Base-by-base conservation (phyloP, 768 basidiomycete species). In the Exsudoporus frostii region DNA sequence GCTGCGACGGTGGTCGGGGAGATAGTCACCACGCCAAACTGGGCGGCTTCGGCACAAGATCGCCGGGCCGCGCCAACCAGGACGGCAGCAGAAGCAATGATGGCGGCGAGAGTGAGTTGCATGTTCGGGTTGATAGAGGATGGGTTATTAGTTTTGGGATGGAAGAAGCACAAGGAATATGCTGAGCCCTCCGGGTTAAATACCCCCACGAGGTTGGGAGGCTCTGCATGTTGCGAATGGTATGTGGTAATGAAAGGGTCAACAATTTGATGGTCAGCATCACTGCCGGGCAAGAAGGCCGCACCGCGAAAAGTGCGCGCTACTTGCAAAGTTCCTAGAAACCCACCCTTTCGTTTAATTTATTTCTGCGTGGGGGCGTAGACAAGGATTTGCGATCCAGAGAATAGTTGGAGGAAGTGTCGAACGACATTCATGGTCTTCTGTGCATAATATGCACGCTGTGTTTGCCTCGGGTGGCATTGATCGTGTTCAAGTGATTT, bases 21-120 rank as follows among this genome's bases (percentile, higher is more conserved):
- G 37, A 71, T 17, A 0, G 0, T 49, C 22, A 68, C 20, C 4
- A 43, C 33, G 11, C 67, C 67, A 46, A 49, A 68, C 7, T 25
- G 58, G 13, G 60, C 1, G 20, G 67, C 67, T 38, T 65, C n/a
- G 3, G 67, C 0, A 46, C 67, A 68, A 32, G 60, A 41, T 3
- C 51, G 59, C 2, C 64, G 69, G 6, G 51, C 47, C 0, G 58
- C 67, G 8, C 51, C 40, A 7, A 58, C 62, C 5, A 69, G 25
- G 36, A 55, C 42, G 40, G 55, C 48, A 24, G 39, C 45, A 36
- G 46, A 55, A 11, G 48, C 47, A 29, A 64, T 11, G 24, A 63
- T 24, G 15, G 49, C 45, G 15, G 46, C 37, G 24, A 67, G 39
- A 32, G 45, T 42, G 36, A 64, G 36, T 47, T 51, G 48, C 68